Evolutionary conservation across 2,329 filamentous ascomycete genomes (phyloP), one percentile per base, ranked within the genome.

Genomic region (Calonectria hawksworthii): DNA sequence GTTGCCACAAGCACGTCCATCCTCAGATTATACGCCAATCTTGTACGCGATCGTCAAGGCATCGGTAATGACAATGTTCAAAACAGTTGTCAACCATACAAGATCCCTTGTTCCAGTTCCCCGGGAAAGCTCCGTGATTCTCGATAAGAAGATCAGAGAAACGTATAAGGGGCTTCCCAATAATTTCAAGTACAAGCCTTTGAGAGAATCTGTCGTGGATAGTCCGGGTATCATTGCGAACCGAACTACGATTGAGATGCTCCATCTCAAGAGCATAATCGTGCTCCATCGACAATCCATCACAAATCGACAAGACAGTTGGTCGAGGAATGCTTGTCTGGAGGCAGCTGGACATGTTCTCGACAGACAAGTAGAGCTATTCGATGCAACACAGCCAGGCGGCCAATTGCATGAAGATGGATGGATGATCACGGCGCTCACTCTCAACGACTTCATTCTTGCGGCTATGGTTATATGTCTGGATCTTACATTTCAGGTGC

Each of bases 401-500:
- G 87, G 88, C 0, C 83, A 85, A 8, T 69, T 91, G 4, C 82
- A 86, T 69, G 82, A 84, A 7, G 84, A 88, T 51, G 80, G 85
- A 26, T 89, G 87, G 85, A 87, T 90, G 79, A 72, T 89, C 2
- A 85, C 83, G 1, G 85, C 86, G 0, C 80, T 91, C 21, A 84
- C 86, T 0, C 83, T 83, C 52, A 86, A 88, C n/a, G 88, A 90
- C 69, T 90, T 88, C 54, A 82, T 90, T 1, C 83, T 90, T 1
- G 89, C 89, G 0, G 86, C 87, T 10, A 90, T 90, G 86, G 86
- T 90, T 18, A 78, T 91, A 4, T 91, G 87, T 70, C 77, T 90
- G 0, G 81, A 84, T 26, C 67, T 84, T 0, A 82, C 82, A 0
- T 68, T 83, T 3, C 73, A 66, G 23, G 77, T 83, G 64, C 41